Conservation (phyloP, 345 rosid species). For the Alliaria petiolata region DNA sequence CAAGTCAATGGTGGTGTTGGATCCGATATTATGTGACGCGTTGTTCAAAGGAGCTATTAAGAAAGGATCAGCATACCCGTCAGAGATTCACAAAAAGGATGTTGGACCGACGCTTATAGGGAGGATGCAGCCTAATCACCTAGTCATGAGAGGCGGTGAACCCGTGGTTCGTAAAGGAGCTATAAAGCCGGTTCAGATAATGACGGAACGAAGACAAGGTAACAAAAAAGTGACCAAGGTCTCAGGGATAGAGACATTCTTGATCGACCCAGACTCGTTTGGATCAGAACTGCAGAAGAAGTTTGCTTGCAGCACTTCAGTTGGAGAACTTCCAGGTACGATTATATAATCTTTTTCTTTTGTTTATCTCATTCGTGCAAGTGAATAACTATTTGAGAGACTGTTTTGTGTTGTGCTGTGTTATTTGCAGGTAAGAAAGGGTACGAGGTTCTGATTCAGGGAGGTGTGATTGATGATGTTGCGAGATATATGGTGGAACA, state of each 20-base stretch:
- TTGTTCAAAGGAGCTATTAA: constrained; percentile 92
- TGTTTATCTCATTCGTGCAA: background rate
- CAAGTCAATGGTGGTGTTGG: constrained; percentile 69
- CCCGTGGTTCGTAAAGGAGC: constrained; percentile 80
- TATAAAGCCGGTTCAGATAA: constrained; percentile 69
- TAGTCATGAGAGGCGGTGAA: constrained; percentile 71
- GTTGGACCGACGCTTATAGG: constrained; percentile 59
- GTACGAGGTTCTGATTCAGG: constrained; percentile 81
- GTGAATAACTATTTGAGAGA: background rate
- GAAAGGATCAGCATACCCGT: constrained; percentile 86
- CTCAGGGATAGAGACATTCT: constrained; percentile 56
- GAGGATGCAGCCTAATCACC: constrained; percentile 82
- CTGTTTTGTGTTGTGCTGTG: background rate
- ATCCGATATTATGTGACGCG: constrained; percentile 77
- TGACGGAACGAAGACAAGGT: constrained; percentile 92
- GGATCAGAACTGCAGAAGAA: constrained; percentile 98
- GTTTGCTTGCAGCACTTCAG: constrained; percentile 90
- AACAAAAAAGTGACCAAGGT: constrained; percentile 88
- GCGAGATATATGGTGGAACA: constrained; percentile 83
- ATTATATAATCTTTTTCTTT: background rate
- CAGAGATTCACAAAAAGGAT: constrained; percentile 87
- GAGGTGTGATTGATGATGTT: constrained; percentile 83
- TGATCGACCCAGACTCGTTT: constrained; percentile 75
- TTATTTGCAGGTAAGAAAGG: constrained; percentile 84
- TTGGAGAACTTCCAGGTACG: constrained; percentile 75